phyloP scores from a whole-genome alignment of 345 rosid genomes.

The Eucalyptus brandiana region DNA sequence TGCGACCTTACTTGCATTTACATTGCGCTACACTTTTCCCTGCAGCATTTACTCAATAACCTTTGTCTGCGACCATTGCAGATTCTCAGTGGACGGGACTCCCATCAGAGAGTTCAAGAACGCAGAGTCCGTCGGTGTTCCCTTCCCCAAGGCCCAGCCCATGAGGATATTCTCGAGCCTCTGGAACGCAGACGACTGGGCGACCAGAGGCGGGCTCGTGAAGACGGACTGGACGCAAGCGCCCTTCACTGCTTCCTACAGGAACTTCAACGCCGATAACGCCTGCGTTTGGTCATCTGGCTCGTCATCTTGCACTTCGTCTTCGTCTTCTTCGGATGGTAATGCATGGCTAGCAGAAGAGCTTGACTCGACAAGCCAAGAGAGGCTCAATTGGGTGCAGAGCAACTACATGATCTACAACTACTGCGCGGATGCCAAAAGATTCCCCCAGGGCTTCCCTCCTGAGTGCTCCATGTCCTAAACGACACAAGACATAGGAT shows the following conservation, averaged over 20 bases:
- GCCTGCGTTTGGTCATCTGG: slow-evolving; percentile 39
- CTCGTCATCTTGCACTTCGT: slow-evolving; percentile 7
- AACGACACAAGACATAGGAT: neutral
- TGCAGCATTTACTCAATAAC: neutral
- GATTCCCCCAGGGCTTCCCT: slow-evolving; percentile 46
- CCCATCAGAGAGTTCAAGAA: slow-evolving; percentile 63
- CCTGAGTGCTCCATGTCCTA: slow-evolving; percentile 20
- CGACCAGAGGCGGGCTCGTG: slow-evolving; percentile 45
- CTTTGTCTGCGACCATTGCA: neutral
- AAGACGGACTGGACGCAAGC: slow-evolving; percentile 53
- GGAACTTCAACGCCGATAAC: slow-evolving; percentile 15
- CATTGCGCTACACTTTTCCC: neutral
- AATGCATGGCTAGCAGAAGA: slow-evolving; percentile 16
- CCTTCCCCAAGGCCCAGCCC: slow-evolving; percentile 35
- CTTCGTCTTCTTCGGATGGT: neutral
- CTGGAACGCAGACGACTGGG: slow-evolving; percentile 61
- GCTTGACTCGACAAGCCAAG: slow-evolving; percentile 13
- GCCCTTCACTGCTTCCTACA: slow-evolving; percentile 51
- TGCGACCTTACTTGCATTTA: neutral
- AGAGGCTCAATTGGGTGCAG: slow-evolving; percentile 34
- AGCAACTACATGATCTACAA: slow-evolving; percentile 41
- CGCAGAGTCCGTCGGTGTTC: slow-evolving; percentile 23
- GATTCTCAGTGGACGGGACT: slow-evolving; percentile 42
- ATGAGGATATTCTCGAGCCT: slow-evolving; percentile 54
- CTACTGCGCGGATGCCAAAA: slow-evolving; percentile 33